These are phyloP conservation scores for Elsinoe necatrix DNA, from an alignment of 2,329 filamentous ascomycete species.

Conservation along the genomic window DNA sequence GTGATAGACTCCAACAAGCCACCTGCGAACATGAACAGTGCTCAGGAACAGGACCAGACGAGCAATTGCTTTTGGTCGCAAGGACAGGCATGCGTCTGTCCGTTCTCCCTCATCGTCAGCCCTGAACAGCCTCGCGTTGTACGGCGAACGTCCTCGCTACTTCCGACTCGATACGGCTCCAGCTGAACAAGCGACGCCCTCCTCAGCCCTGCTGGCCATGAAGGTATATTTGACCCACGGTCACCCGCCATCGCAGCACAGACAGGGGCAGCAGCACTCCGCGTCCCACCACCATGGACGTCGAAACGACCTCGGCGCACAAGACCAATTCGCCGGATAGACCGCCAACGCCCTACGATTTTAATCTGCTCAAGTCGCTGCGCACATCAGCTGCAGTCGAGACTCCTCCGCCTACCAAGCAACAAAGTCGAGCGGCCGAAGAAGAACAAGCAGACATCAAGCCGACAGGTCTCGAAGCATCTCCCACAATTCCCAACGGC, in stretches of 20 bases:
- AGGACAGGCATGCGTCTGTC: background rate
- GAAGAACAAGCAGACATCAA: background rate
- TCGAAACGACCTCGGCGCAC: background rate
- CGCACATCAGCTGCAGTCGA: background rate
- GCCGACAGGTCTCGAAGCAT: background rate
- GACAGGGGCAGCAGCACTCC: constrained; percentile 13
- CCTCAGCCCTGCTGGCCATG: constrained; percentile 13
- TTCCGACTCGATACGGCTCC: background rate
- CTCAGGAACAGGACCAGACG: constrained; percentile 8
- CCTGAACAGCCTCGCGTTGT: background rate
- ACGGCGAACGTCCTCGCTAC: background rate
- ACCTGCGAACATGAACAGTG: constrained; percentile 3
- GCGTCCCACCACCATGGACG: constrained; percentile 6
- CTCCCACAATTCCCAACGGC: background rate
- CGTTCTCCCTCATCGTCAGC: background rate
- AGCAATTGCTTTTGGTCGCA: constrained; percentile 9
- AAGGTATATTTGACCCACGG: constrained; percentile 11
- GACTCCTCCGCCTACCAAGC: constrained; percentile 2
- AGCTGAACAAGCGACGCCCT: constrained; percentile 3
- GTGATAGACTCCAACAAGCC: constrained; percentile 7
- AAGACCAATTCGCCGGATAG: constrained; percentile 4
- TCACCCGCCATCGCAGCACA: constrained; percentile 12
- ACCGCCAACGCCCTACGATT: constrained; percentile 15
- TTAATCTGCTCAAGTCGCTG: constrained; percentile 14
- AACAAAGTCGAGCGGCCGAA: background rate